Evolutionary conservation across 2,329 filamentous ascomycete genomes (phyloP).

Genomic region (Epicoccum sorghinum): DNA sequence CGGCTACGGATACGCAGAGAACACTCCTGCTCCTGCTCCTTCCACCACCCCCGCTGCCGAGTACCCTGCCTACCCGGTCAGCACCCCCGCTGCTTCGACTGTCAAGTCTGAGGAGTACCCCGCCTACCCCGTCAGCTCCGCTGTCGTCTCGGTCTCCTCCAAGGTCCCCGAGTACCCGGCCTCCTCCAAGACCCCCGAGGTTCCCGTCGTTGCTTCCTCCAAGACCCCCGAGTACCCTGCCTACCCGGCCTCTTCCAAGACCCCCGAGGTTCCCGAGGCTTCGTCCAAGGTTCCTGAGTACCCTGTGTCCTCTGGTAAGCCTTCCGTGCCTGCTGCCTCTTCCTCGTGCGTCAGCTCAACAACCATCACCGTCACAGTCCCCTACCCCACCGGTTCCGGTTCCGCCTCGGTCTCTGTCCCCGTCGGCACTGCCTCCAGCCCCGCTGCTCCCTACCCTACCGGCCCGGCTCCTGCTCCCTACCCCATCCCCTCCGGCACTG

Average conservation of each 20-base stretch:
- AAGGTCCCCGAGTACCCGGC: constrained; percentile 23
- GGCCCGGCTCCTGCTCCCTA: constrained; percentile 25
- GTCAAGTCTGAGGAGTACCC: constrained; percentile 19
- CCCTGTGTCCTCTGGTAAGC: constrained; percentile 19
- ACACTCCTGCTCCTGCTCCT: constrained; percentile 24
- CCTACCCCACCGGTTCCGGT: constrained; percentile 41
- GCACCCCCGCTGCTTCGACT: constrained; percentile 5
- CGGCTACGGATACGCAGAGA: constrained; percentile 37
- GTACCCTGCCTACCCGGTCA: constrained; percentile 25
- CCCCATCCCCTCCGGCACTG: constrained; percentile 24
- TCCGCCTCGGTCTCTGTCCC: constrained; percentile 36
- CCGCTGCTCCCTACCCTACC: constrained; percentile 19
- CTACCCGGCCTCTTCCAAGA: constrained; percentile 2
- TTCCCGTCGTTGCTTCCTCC: constrained; percentile 16
- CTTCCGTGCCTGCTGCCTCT: constrained; percentile 12
- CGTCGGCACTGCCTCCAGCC: constrained; percentile 24
- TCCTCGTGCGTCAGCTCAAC: constrained; percentile 48
- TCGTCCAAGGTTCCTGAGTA: constrained; percentile 20
- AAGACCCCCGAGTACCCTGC: constrained; percentile 12
- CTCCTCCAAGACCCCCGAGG: constrained; percentile 10
- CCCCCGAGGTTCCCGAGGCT: constrained; percentile 14
- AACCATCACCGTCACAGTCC: constrained; percentile 53
- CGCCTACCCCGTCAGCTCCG: constrained; percentile 2
- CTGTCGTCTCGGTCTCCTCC: constrained; percentile 15
- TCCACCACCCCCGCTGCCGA: constrained; percentile 19